Conservation (phyloP, 345 rosid genomes). For the Salix dunnii region DNA sequence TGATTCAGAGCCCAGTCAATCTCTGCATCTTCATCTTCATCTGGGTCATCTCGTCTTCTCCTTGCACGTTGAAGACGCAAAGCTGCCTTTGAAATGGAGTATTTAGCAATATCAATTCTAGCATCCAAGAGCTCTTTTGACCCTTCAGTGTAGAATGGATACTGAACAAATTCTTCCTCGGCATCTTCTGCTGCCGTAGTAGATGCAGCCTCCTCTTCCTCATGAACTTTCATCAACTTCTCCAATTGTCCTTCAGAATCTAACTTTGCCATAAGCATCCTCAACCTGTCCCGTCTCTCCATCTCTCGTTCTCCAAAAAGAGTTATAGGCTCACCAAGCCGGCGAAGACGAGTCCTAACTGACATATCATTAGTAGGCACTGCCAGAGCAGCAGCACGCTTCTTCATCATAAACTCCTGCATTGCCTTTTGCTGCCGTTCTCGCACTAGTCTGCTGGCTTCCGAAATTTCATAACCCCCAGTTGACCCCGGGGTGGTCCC, state of each 20-base stretch:
- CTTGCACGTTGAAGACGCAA: conserved; percentile 59
- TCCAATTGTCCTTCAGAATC: conserved; percentile 81
- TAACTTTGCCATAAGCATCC: conserved; percentile 80
- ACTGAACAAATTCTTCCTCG: conserved; percentile 61
- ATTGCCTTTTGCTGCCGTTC: conserved; percentile 88
- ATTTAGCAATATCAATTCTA: conserved; percentile 71
- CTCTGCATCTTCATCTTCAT: conserved; percentile 87
- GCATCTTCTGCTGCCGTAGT: conserved; percentile 44
- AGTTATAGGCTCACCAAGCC: conserved; percentile 89
- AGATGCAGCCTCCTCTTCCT: conserved; percentile 71
- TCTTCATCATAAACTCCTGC: conserved; percentile 75
- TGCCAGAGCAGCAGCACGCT: conserved; percentile 87
- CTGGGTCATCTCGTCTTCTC: conserved; percentile 85
- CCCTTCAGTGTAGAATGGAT: conserved; percentile 87
- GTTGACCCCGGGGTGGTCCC: conserved; percentile 28
- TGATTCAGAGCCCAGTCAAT: conserved; percentile 65
- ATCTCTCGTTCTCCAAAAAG: conserved; percentile 93
- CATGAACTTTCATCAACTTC: conserved; percentile 78
- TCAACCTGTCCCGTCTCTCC: conserved; percentile 91
- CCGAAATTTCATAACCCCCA: conserved; percentile 54
- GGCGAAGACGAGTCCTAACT: conserved; percentile 82
- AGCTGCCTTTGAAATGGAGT: conserved; percentile 65
- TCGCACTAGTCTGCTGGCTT: conserved; percentile 60
- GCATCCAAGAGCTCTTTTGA: conserved; percentile 65
- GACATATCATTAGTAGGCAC: conserved; percentile 96